These are phyloP conservation scores for Phyllosticta paracitricarpa DNA, from an alignment of 2,329 filamentous ascomycete genomes.

Conservation along the genomic window DNA sequence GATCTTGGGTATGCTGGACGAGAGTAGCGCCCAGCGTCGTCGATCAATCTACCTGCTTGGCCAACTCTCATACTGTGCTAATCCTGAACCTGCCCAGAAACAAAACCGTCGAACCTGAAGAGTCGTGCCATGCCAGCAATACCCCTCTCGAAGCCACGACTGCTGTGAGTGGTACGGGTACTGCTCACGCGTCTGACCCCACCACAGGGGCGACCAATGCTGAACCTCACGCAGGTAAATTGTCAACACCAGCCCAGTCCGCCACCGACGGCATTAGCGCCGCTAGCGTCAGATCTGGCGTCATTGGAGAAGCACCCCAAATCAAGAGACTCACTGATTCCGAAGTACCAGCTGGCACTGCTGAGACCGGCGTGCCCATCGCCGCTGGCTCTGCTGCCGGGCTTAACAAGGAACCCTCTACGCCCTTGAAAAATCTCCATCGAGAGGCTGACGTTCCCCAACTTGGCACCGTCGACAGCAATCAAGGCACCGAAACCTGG, in stretches of 20 bases:
- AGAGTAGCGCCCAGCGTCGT: not conserved
- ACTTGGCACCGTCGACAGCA: not conserved
- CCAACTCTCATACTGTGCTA: not conserved
- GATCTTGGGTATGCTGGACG: not conserved
- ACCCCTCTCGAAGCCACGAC: not conserved
- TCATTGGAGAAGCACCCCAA: slow-evolving; percentile 22
- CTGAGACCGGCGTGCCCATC: not conserved
- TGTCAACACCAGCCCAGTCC: slow-evolving; percentile 3
- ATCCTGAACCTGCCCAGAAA: not conserved
- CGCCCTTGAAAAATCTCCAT: not conserved
- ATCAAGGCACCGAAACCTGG: not conserved
- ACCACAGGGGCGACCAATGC: not conserved
- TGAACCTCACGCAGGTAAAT: slow-evolving; percentile 4
- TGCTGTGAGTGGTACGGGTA: not conserved
- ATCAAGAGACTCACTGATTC: slow-evolving; percentile 6
- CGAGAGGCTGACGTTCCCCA: not conserved
- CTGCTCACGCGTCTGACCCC: slow-evolving; percentile 1
- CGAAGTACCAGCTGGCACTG: not conserved
- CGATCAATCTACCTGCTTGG: not conserved
- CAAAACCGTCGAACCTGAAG: slow-evolving; percentile 11
- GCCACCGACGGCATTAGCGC: slow-evolving; percentile 16
- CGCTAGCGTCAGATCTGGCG: slow-evolving; percentile 31
- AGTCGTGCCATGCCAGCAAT: slow-evolving; percentile 12
- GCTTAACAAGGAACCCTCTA: slow-evolving; percentile 8
- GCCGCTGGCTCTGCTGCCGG: slow-evolving; percentile 10